Base-by-base conservation (phyloP, 176 grass and related monocot genomes). In the Carex scoparia region DNA sequence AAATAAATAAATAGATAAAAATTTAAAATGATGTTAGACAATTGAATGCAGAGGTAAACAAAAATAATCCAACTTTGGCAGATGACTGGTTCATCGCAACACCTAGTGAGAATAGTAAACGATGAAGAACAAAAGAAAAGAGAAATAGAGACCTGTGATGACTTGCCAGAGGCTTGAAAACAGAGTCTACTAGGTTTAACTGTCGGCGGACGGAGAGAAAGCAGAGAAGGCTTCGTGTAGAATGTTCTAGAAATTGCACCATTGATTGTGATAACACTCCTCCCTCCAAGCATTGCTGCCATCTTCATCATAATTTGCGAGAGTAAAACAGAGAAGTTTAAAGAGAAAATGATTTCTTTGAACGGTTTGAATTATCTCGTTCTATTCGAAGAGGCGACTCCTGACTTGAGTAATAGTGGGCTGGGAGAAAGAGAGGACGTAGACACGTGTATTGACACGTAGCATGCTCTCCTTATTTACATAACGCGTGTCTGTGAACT, bases 131-230 rank as follows among this genome's bases (percentile, higher is more conserved):
- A 28, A 23, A 40, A 59, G 14, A 53, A 9, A 31, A 16, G 40
- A 27, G n/a, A 53, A 48, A 32, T 15, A 15, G 19, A 16, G 67
- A 97, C 94, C 94, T 91, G 90, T 53, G 90, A 94, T 33, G 92
- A 94, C 42, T 81, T 90, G 40, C 76, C 87, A 5, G 86, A 88
- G 2, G 86, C 46, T 38, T 93, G 94, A 67, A 97, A 38, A 89
- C 87, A 90, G 48, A 94, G 87, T 42, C 86, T 86, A 76, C 79
- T 84, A 67, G 90, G 87, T 68, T 63, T 86, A 66, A 61, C 79
- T 16, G 65, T 46, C 5, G 49, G 87, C 37, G 83, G 51, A n/a
- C 74, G 69, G 15, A 87, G 85, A 74, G 63, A 46, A 59, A 85
- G 82, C 61, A 91, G 79, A 81, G 44, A 83, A 12, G 78, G 79